Evolutionary conservation across 345 rosid species (phyloP).

Genomic region (Brassica nigra): DNA sequence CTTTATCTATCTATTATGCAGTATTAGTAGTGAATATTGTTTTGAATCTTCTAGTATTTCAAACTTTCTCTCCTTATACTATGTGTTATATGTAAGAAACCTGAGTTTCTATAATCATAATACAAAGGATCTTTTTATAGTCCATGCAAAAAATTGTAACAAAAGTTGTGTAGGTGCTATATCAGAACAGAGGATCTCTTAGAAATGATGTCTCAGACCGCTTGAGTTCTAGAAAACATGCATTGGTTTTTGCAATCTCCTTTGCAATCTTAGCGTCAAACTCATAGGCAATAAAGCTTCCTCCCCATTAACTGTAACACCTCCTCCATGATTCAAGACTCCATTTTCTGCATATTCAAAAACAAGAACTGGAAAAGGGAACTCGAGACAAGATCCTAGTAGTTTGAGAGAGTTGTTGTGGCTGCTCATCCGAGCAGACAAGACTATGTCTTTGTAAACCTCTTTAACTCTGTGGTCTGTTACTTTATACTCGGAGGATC

Average conservation of each 20-base stretch:
- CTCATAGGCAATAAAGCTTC: background rate
- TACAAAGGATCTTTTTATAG: background rate
- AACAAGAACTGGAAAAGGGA: conserved; percentile 25
- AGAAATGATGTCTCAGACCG: background rate
- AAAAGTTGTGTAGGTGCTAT: background rate
- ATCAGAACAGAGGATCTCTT: too few relatives aligned
- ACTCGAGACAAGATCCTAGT: conserved; percentile 27
- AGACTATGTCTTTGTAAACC: conserved; percentile 23
- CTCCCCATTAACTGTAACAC: background rate
- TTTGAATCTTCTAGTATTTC: background rate
- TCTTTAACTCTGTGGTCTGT: background rate
- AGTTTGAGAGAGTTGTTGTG: conserved; percentile 22
- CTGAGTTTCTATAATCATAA: background rate
- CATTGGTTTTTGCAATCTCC: conserved; percentile 29
- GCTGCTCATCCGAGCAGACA: conserved; percentile 13
- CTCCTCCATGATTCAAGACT: conserved; percentile 15
- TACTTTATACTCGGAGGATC: conserved; percentile 12
- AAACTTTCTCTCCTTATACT: background rate
- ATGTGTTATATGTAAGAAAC: background rate
- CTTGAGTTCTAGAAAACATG: too few relatives aligned
- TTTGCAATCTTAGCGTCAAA: conserved; percentile 7
- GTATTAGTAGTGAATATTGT: background rate
- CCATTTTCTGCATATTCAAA: conserved; percentile 26
- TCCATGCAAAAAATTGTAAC: background rate
- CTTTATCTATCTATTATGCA: background rate